Evolutionary conservation across 345 rosid species (phyloP).

Genomic region (Balakata baccata): DNA sequence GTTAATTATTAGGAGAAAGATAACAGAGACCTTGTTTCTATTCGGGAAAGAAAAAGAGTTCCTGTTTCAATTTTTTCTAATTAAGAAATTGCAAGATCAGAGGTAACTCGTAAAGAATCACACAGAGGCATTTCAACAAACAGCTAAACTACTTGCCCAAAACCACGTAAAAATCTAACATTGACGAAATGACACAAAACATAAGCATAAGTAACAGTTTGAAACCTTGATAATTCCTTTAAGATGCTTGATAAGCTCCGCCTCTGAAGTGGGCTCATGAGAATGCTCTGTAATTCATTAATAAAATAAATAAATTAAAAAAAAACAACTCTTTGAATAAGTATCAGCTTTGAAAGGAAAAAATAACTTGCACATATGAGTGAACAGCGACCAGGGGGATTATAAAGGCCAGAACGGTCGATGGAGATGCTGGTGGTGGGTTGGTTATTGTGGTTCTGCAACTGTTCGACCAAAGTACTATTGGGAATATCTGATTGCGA

Average conservation of each 20-base stretch:
- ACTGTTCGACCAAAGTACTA: slow-evolving; percentile 42
- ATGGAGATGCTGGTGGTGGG: slow-evolving; percentile 53
- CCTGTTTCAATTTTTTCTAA: too few relatives aligned
- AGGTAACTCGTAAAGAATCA: neutral
- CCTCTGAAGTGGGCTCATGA: slow-evolving; percentile 49
- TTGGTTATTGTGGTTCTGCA: slow-evolving; percentile 27
- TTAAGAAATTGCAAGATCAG: neutral
- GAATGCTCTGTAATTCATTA: slow-evolving; percentile 52
- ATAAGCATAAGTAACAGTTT: neutral
- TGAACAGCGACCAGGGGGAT: slow-evolving; percentile 42
- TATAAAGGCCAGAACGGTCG: slow-evolving; percentile 69
- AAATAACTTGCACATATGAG: neutral
- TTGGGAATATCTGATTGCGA: slow-evolving; percentile 29
- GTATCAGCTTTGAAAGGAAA: neutral
- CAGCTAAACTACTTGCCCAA: slow-evolving; percentile 1
- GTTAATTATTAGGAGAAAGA: too few relatives aligned
- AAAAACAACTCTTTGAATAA: neutral
- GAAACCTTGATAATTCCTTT: slow-evolving; percentile 81
- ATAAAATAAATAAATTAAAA: neutral
- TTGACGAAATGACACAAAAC: neutral
- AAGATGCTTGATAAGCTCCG: slow-evolving; percentile 89
- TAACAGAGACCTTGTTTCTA: neutral
- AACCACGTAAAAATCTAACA: neutral
- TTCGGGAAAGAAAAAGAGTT: too few relatives aligned
- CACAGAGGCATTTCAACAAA: slow-evolving; percentile 15